Base-by-base conservation (phyloP, 2,329 filamentous ascomycete genomes). In the Microsporum canis region DNA sequence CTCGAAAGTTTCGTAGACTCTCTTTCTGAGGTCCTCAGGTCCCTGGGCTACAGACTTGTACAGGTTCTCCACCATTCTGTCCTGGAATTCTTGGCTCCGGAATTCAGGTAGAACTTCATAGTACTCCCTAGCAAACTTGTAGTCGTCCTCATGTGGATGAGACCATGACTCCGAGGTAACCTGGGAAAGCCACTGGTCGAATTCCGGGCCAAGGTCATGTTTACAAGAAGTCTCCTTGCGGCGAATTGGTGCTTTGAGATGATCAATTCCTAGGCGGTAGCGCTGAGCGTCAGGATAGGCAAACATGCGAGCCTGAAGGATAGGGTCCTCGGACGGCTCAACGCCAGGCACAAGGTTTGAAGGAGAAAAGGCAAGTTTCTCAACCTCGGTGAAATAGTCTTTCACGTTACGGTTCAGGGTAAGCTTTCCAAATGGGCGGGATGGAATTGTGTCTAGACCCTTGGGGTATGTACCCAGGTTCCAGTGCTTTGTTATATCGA, bases 321-420 rank as follows among this genome's bases (percentile, higher is more conserved):
- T 79, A 74, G 83, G 82, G 66, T 88, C 85, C 5, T 82, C 81
- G 0, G 82, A 82, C 0, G 83, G 80, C 58, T 80, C 83, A 53
- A 85, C 77, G 1, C 86, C 85, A 0, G 84, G 84, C 0, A 87
- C 82, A 68, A 88, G 74, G 63, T 81, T 84, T 0, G 81, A 81
- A 0, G 86, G 85, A 0, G 82, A 84, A 67, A 88, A 88, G 0
- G 83, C 82, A 0, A 82, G 80, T 71, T 88, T 84, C 70, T 88
- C 85, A 53, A 87, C 81, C 66, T 88, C 84, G 43, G 79, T 74
- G 65, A 86, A 86, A 72, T 85, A 87, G 69, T 88, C 86, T 55
- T 59, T 43, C 23, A 76, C 74, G 63, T 83, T 83, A 58, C 72
- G 71, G 65, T 82, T 79, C 8, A 84, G 69, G 0, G 75, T 78